These are phyloP conservation scores for Fusarium dimerum DNA, from an alignment of 2,329 filamentous ascomycete genomes.

Conservation along the genomic window DNA sequence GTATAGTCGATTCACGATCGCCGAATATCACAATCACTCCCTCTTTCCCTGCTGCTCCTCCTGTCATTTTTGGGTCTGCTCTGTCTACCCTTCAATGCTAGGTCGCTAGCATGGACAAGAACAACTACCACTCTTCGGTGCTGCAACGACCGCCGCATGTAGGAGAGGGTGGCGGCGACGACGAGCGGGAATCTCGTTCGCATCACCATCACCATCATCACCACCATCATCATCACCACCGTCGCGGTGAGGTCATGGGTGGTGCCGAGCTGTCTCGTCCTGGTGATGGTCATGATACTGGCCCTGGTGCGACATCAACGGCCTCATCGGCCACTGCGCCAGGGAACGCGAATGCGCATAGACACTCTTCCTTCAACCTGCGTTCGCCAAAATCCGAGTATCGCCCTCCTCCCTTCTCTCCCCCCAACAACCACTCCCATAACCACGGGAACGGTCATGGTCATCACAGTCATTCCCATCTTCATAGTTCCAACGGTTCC, in stretches of 20 bases:
- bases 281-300: slow-evolving; percentile 14
- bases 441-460: slow-evolving; percentile 19
- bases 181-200: slow-evolving; percentile 34
- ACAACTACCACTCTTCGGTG: slow-evolving; percentile 51
- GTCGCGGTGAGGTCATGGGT: slow-evolving; percentile 50
- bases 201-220: slow-evolving; percentile 39
- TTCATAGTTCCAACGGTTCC: slow-evolving; percentile 28
- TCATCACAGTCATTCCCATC: slow-evolving; percentile 28
- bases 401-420: slow-evolving; percentile 33
- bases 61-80: slow-evolving; percentile 6
- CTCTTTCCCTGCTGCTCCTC: slow-evolving; percentile 8
- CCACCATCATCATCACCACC: slow-evolving; percentile 36
- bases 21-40: slow-evolving; percentile 18
- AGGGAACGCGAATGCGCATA: slow-evolving; percentile 34
- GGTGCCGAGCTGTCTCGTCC: slow-evolving; percentile 28
- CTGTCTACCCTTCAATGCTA: slow-evolving; percentile 19
- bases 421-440: slow-evolving; percentile 31
- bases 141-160: slow-evolving; percentile 43
- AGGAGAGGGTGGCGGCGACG: slow-evolving; percentile 41
- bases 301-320: slow-evolving; percentile 19
- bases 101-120: slow-evolving; percentile 42
- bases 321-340: slow-evolving; percentile 19
- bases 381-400: slow-evolving; percentile 51
- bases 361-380: slow-evolving; percentile 49
- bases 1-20: slow-evolving; percentile 20